A percentile compares a stretch with the other conserved stretches of the same genome.
Evolutionary conservation across 2,329 filamentous ascomycete species (phyloP).

Genomic region (Aspergillus sp.): DNA sequence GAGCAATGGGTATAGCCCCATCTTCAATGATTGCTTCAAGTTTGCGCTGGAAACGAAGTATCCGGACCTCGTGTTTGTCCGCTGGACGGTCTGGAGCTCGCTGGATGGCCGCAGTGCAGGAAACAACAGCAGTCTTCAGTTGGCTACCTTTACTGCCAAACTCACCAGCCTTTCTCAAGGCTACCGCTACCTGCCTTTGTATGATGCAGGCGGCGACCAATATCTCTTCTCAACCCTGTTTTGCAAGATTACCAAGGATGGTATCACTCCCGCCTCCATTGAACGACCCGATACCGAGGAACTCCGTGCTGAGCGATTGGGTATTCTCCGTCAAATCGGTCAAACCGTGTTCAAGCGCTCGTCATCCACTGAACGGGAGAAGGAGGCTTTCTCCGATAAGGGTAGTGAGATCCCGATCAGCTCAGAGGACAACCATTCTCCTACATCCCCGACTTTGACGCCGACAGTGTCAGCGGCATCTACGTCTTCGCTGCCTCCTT

Average conservation of each 20-base stretch:
- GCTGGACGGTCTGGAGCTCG: constrained; percentile 88
- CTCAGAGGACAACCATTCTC: constrained; percentile 35
- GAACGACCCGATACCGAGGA: constrained; percentile 42
- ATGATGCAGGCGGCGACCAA: constrained; percentile 85
- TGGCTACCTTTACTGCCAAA: constrained; percentile 92
- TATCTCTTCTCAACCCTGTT: constrained; percentile 95
- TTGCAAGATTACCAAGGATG: constrained; percentile 75
- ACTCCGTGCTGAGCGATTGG: constrained; percentile 43
- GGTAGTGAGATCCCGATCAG: constrained; percentile 31
- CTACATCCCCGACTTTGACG: constrained; percentile 35
- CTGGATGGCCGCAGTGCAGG: constrained; percentile 71
- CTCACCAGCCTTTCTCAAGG: constrained; percentile 85
- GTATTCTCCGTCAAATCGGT: constrained; percentile 45
- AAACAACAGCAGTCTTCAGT: constrained; percentile 61
- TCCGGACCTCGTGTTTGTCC: constrained; percentile 88
- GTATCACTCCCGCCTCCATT: constrained; percentile 44
- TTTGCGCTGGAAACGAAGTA: constrained; percentile 91
- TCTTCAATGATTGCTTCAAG: constrained; percentile 77
- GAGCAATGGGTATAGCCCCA: constrained; percentile 91
- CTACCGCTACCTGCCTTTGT: constrained; percentile 86
- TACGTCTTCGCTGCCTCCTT: constrained; percentile 33
- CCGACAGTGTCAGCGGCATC: constrained; percentile 41
- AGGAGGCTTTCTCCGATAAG: constrained; percentile 31
- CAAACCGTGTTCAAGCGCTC: constrained; percentile 49
- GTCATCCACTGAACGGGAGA: constrained; percentile 44